Evolutionary conservation across 192 early-diverging fungal species (phyloP).

Genomic region (Coemansia aciculifera): DNA sequence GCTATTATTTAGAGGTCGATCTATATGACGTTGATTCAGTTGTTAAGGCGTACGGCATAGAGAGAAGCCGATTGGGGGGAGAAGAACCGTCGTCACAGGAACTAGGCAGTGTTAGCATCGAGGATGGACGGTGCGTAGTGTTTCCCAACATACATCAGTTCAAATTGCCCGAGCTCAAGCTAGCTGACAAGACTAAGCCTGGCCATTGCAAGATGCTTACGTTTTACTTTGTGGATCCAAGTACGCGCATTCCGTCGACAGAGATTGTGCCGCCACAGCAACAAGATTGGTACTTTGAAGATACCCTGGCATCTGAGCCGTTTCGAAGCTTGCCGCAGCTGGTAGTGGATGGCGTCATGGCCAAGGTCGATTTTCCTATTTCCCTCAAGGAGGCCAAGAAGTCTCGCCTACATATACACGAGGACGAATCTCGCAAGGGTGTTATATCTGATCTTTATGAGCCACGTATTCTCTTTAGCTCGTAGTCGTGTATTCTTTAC

Average conservation of each 20-base stretch:
- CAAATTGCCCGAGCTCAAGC: constrained; percentile 55
- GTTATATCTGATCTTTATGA: not conserved
- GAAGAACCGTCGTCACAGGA: no score
- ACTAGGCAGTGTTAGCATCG: no score
- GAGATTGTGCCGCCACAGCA: constrained; percentile 59
- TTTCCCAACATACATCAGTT: constrained; percentile 46
- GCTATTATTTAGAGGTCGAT: constrained; percentile 51
- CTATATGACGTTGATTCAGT: constrained; percentile 19
- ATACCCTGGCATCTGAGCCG: not conserved
- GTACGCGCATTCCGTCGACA: constrained; percentile 43
- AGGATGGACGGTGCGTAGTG: no score
- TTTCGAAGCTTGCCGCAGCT: constrained; percentile 17
- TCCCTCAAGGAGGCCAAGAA: no score
- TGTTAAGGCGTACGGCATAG: constrained; percentile 30
- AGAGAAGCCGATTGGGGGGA: not conserved
- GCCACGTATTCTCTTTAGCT: not conserved
- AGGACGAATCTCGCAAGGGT: not conserved
- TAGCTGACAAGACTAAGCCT: constrained; percentile 51
- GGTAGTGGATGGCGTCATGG: constrained; percentile 10
- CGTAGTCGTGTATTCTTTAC: not conserved
- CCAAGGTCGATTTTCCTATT: constrained; percentile 15
- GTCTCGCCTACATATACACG: not conserved
- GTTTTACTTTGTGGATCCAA: constrained; percentile 67
- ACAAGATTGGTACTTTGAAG: not conserved
- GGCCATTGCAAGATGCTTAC: constrained; percentile 62